Evolutionary conservation across 768 basidiomycete species (phyloP).

Genomic region (Mrakia gelida): DNA sequence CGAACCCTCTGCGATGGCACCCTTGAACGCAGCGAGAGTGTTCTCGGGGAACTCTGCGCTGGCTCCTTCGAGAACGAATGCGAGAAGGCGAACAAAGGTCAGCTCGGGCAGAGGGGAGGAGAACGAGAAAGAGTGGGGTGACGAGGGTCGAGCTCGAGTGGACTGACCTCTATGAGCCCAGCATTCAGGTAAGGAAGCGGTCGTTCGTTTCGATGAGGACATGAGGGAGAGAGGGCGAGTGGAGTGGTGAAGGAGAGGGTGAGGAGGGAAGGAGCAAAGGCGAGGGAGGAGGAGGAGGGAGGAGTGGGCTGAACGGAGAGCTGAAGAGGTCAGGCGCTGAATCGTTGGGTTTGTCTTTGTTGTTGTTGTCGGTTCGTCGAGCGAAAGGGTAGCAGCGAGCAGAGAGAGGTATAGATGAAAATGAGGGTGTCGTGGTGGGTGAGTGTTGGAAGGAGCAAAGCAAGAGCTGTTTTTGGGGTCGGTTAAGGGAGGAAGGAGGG

Average conservation of each 20-base stretch:
- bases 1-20: constrained; percentile 89
- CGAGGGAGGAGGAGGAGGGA: neutral
- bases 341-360: neutral
- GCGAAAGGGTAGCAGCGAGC: neutral
- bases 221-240: neutral
- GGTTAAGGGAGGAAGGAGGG: neutral
- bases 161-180: constrained; percentile 13
- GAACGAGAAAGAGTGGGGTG: neutral
- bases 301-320: neutral
- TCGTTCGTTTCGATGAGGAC: neutral
- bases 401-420: neutral
- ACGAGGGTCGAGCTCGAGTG: neutral
- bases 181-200: neutral
- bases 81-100: neutral
- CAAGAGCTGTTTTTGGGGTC: neutral
- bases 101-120: neutral
- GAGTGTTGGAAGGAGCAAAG: neutral
- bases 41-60: constrained; percentile 72
- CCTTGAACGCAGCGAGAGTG: constrained; percentile 89
- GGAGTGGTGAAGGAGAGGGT: neutral
- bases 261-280: neutral
- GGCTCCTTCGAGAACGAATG: constrained; percentile 48
- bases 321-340: neutral
- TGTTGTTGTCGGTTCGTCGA: neutral
- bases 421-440: neutral